These are phyloP conservation scores for Chalciporus sp. DNA, from an alignment of 1,284 basidiomycete species.

Conservation along the genomic window DNA sequence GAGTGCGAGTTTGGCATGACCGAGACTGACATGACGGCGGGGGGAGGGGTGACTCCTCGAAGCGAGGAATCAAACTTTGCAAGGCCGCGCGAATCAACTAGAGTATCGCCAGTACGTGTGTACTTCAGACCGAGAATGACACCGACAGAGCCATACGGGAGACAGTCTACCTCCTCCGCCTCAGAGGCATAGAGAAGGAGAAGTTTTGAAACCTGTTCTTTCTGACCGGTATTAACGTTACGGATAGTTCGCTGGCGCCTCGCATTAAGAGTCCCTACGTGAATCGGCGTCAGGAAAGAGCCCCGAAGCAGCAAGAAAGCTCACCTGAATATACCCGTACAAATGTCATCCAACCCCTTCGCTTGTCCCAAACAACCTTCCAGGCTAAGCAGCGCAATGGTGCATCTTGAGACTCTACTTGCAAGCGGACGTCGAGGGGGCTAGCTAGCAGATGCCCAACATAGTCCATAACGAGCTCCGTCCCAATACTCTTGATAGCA, in stretches of 20 bases:
- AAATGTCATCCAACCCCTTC: slow-evolving; percentile 89
- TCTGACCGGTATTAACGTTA: slow-evolving; percentile 69
- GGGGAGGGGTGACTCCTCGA: slow-evolving; percentile 71
- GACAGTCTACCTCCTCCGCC: slow-evolving; percentile 77
- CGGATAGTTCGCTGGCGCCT: slow-evolving; percentile 59
- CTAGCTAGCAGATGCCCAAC: slow-evolving; percentile 80
- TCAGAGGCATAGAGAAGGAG: slow-evolving; percentile 80
- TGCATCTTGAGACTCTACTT: slow-evolving; percentile 44
- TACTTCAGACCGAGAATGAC: slow-evolving; percentile 82
- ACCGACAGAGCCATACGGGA: slow-evolving; percentile 83
- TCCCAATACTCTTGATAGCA: slow-evolving; percentile 81
- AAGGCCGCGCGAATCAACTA: slow-evolving; percentile 52
- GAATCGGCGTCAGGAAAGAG: slow-evolving; percentile 4
- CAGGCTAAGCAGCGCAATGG: slow-evolving; percentile 76
- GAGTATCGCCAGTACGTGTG: slow-evolving; percentile 88
- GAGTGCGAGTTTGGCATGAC: slow-evolving; percentile 82
- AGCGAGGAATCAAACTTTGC: slow-evolving; percentile 39
- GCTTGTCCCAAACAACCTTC: slow-evolving; percentile 88
- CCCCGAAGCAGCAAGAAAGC: slow-evolving; percentile 11
- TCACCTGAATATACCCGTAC: slow-evolving; percentile 86
- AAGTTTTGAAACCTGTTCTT: slow-evolving; percentile 78
- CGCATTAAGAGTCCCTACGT: slow-evolving; percentile 62
- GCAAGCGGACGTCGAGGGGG: slow-evolving; percentile 63
- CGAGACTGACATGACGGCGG: slow-evolving; percentile 77
- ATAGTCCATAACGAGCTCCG: slow-evolving; percentile 81